Base-by-base conservation (phyloP, 73 alveolate genomes). In the Stentor roeselii region DNA sequence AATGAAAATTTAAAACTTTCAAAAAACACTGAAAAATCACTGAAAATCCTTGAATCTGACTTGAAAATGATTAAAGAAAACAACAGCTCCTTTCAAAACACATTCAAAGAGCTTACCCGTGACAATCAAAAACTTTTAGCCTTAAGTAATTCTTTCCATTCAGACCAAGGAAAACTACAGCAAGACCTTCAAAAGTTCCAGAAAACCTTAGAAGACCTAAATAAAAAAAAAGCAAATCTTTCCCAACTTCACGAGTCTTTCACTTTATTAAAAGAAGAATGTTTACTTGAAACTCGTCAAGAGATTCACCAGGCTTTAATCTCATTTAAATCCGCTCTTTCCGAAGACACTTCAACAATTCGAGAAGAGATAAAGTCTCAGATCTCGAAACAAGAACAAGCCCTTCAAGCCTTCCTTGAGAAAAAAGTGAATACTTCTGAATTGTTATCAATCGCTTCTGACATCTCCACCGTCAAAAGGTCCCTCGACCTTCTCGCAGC, bases 381-480 rank as follows among this genome's bases (percentile, higher is more conserved):
- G 30, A 11, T 50, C 6, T 50, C 67, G 6, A 50, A 50, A 50
- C 67, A 50, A 50, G 67, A 50, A 11, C 67, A 50, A 50, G 6
- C 67, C 6, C 6, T 21, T 11, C 6, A 21, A 11, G 30, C 21
- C 21, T 50, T 50, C 6, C 67, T 50, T 11, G 67, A 50, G 21
- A 50, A 50, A 50, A 50, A 50, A 50, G 67, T 50, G 6, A 50
- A 21, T 21, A 50, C 67, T 11, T 11, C 30, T 21, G 67, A 50
- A 11, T 50, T 50, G 6, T 11, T 50, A 6, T 11, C 6, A 6
- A 6, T 50, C 21, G 6, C 67, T 11, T 11, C 76, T 21, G 84
- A 76, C 21, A 37, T 76, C 21, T 76, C 74, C 27, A 35, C 76
- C 37, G n/a, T 76, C 11, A n/a, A 76, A 76, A 14, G 84, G n/a